Evolutionary conservation across 169 alveolate genomes (phyloP), one percentile per base, ranked within the genome.

Genomic region (Plasmodium falciparum): DNA sequence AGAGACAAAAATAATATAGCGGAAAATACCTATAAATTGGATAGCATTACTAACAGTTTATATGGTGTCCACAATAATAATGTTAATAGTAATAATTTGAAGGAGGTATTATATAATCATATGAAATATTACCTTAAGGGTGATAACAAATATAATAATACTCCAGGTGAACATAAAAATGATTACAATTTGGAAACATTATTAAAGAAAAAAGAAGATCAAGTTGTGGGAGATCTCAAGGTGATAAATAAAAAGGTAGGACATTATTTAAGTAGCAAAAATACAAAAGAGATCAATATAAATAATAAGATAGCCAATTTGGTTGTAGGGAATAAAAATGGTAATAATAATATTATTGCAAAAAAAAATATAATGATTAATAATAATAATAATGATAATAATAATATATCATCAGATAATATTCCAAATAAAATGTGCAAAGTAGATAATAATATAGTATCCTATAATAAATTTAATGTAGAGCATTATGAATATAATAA

Each of bases 31-130:
- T 39, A 39, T 39, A 39, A 39, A 5, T 39, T 39, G 15, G 59
- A 58, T 9, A 17, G 15, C n/a, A 15, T n/a, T 56, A 15, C 12
- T 56, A 22, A 56, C 17, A 17, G 22, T 56, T 1, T 49, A 65
- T 26, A 29, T 17, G 2, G 15, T 24, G 45, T 69, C 9, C 9
- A 15, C 17, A 45, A 69, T 15, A 13, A 50, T 22, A 26, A 71
- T 50, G n/a, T 71, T 8, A 49, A 49, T 13, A 49, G 17, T 20
- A 22, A 43, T 49, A 65, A 71, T 49, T 49, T 22, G 13, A 71
- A 71, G 13, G 80, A 47, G 20, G 26, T 71, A 11, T 22, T 71
- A 22, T 20, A 71, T 50, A 71, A 45, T 26, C 33, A 71, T 2
- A 6, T 71, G 22, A 71, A 50, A 50, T 7, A 71, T 50, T 62